Evolutionary conservation across 306 rosid genomes (phyloP), one percentile per base, ranked within the genome.

Genomic region (Medicago ruthenica): DNA sequence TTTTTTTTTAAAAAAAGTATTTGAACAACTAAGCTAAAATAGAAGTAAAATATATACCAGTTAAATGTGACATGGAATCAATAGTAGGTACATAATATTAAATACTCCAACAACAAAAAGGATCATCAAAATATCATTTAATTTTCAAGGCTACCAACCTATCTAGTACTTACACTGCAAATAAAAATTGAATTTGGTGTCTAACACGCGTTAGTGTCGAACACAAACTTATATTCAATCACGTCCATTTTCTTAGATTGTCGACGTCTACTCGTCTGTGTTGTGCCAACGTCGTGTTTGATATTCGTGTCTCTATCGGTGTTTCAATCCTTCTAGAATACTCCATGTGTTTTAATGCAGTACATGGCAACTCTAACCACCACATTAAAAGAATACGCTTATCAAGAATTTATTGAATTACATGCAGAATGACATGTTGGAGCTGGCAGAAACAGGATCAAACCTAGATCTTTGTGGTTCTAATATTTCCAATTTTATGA

Each of bases 391-490:
- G 59, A 80, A 75, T 67, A 5, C 58, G 12, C 72, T 74, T 20
- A 21, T 67, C 65, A 21, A 67, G 66, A 59, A 60, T 68, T 75
- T 69, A 39, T 60, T 68, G 67, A 67, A 75, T 61, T 69, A 31
- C 80, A 41, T 17, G 77, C 24, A 75, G 57, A 63, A 70, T 51
- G 45, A 34, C 68, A 62, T 76, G 81, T 55, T 74, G 76, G 76
- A 42, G 27, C 57, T 14, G 50, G 72, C 41, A 74, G 59, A 27
- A 74, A 67, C 76, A 48, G 66, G 31, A 75, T 75, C 34, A 74
- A 4, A 34, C 54, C 57, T 41, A 57, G 8, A 81, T 68, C 47
- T 61, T 12, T 69, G 66, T 62, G 66, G 65, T 22, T 50, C 7
- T 50, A 39, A 20, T 22, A n/a, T 65, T 39, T 40, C 36, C 6